These are phyloP conservation scores for Diplogelasinospora grovesii DNA, from an alignment of 495 filamentous ascomycete species.

Conservation along the genomic window DNA sequence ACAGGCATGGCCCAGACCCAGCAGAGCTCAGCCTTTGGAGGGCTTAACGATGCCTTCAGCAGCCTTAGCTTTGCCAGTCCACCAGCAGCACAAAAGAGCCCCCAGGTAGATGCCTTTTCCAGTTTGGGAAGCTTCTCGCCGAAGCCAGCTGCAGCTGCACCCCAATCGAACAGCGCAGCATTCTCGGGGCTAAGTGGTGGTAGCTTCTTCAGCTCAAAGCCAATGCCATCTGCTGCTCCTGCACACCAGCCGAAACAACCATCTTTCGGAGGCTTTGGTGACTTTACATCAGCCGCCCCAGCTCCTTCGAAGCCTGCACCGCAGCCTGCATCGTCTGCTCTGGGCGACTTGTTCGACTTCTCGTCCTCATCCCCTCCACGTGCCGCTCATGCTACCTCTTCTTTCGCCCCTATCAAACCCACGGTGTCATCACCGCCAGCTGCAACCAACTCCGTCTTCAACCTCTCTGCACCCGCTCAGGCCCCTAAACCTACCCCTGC, in stretches of 20 bases:
- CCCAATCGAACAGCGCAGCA: slow-evolving; percentile 47
- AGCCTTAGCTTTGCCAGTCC: slow-evolving; percentile 62
- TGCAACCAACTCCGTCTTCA: slow-evolving; percentile 61
- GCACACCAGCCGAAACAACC: slow-evolving; percentile 43
- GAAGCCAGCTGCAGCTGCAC: slow-evolving; percentile 42
- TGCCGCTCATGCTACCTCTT: slow-evolving; percentile 36
- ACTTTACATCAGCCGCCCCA: slow-evolving; percentile 46
- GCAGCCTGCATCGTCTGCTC: slow-evolving; percentile 41
- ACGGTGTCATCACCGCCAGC: slow-evolving; percentile 36
- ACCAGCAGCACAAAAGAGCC: slow-evolving; percentile 42
- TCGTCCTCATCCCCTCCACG: slow-evolving; percentile 36
- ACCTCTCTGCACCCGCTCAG: slow-evolving; percentile 56
- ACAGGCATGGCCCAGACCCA: slow-evolving; percentile 35
- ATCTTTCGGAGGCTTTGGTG: slow-evolving; percentile 44
- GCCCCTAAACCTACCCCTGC: slow-evolving; percentile 43
- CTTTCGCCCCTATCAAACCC: too few relatives aligned
- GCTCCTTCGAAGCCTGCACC: slow-evolving; percentile 37
- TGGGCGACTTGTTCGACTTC: slow-evolving; percentile 79
- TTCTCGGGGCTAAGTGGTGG: slow-evolving; percentile 55
- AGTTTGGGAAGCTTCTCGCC: slow-evolving; percentile 58
- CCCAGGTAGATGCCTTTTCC: slow-evolving; percentile 64
- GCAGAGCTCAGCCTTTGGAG: slow-evolving; percentile 58
- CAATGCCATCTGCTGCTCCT: slow-evolving; percentile 50
- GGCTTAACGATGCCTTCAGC: slow-evolving; percentile 83
- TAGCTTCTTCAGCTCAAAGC: slow-evolving; percentile 74